Conservation (phyloP, 345 rosid genomes). For the Hibiscus tridactylites region DNA sequence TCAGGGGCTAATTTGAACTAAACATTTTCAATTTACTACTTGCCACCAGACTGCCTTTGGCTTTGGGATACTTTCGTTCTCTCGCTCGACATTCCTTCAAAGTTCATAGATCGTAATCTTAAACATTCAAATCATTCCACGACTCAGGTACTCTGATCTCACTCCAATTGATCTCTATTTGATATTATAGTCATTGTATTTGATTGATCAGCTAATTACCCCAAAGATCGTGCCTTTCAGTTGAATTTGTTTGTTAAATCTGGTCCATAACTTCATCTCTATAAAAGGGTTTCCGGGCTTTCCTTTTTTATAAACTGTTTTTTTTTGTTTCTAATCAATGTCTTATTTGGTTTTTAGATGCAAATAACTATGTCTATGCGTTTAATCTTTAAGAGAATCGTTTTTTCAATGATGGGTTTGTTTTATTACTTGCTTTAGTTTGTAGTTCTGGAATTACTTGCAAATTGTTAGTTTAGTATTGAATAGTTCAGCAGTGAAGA, state of each 20-base stretch:
- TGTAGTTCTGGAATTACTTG: not conserved
- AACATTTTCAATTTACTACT: too few relatives aligned
- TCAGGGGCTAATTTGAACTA: too few relatives aligned
- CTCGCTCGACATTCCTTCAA: too few relatives aligned
- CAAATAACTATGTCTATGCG: not conserved
- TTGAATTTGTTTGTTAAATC: not conserved
- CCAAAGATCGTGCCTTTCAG: not conserved
- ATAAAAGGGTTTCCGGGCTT: not conserved
- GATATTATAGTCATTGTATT: not conserved
- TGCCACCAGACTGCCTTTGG: too few relatives aligned
- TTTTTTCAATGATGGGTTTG: not conserved
- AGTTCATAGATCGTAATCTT: not conserved
- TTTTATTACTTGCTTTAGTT: not conserved
- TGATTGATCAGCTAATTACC: not conserved
- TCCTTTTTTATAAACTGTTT: not conserved
- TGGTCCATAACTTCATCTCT: not conserved
- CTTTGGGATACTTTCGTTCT: too few relatives aligned
- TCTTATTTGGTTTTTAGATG: too few relatives aligned
- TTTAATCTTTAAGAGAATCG: not conserved
- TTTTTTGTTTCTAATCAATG: too few relatives aligned
- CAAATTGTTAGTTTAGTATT: not conserved
- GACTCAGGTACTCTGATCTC: not conserved
- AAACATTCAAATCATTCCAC: not conserved
- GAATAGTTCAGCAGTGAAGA: not conserved
- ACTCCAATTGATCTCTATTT: not conserved